Conservation (phyloP, 108 stramenopile genomes). For the Fragilaria crotonensis region DNA sequence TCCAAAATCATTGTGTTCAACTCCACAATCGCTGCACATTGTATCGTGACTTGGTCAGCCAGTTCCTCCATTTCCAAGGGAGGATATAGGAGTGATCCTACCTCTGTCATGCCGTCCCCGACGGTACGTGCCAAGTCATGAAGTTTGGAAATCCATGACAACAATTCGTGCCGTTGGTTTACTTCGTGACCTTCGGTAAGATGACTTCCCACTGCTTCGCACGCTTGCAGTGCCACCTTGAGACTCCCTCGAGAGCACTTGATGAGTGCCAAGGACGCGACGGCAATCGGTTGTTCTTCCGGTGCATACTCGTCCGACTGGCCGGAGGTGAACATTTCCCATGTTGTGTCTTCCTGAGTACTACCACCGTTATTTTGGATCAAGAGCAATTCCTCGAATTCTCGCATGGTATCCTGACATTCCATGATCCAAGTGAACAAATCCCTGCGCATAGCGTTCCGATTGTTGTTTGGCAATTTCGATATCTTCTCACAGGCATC, state of each 20-base stretch:
- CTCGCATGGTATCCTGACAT: conserved; percentile 64
- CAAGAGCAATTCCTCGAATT: conserved; percentile 69
- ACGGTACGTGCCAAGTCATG: conserved; percentile 44
- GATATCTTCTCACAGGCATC: conserved; percentile 53
- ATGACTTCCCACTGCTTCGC: conserved; percentile 47
- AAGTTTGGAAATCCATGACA: conserved; percentile 38
- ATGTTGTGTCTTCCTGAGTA: conserved; percentile 8
- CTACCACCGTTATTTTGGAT: conserved; percentile 7
- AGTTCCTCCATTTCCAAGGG: conserved; percentile 40
- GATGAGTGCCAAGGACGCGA: conserved; percentile 51
- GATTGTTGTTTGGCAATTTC: conserved; percentile 57
- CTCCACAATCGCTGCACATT: too few species aligned
- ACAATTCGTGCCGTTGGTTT: conserved; percentile 15
- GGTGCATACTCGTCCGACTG: conserved; percentile 51
- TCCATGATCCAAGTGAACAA: conserved; percentile 71
- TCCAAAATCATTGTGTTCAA: too few species aligned
- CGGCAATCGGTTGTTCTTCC: conserved; percentile 52
- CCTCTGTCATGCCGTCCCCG: conserved; percentile 74
- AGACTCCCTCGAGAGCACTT: conserved; percentile 71
- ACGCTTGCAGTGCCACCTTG: conserved; percentile 54
- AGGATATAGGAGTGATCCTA: conserved; percentile 70
- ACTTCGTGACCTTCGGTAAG: neutral
- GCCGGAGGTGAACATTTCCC: conserved; percentile 18
- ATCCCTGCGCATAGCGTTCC: conserved; percentile 67
- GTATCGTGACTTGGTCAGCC: too few species aligned